Conservation (phyloP, 805 yeast genomes). For the Scheffersomyces stipitis region DNA sequence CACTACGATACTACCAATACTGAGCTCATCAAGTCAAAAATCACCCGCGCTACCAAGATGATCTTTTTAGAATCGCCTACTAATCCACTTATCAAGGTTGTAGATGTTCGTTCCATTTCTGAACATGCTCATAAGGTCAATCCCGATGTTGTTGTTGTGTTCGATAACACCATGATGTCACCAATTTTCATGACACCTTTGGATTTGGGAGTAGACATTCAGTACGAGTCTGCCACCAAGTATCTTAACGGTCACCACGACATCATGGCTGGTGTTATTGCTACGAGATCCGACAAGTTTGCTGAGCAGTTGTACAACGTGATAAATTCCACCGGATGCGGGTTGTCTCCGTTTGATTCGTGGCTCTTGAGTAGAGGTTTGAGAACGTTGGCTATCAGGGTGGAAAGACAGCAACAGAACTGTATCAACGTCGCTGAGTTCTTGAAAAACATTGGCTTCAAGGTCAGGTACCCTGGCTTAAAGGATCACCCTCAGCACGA, state of each 20-base stretch:
- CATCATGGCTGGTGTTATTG: slow-evolving; percentile 92
- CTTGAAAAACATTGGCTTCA: slow-evolving; percentile 65
- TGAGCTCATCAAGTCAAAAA: slow-evolving; percentile 55
- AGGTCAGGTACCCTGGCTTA: slow-evolving; percentile 85
- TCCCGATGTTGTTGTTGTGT: slow-evolving; percentile 73
- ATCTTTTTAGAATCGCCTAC: slow-evolving; percentile 90
- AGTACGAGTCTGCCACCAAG: slow-evolving; percentile 92
- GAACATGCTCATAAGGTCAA: slow-evolving; percentile 62
- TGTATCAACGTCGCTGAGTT: slow-evolving; percentile 74
- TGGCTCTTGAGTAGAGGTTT: slow-evolving; percentile 89
- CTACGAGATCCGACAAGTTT: slow-evolving; percentile 60
- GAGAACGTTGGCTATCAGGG: slow-evolving; percentile 81
- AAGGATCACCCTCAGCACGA: slow-evolving; percentile 79
- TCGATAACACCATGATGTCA: slow-evolving; percentile 97
- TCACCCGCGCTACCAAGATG: slow-evolving; percentile 63
- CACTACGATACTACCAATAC: slow-evolving; percentile 83
- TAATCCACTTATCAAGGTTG: slow-evolving; percentile 86
- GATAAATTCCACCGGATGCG: slow-evolving; percentile 89
- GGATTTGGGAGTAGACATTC: slow-evolving; percentile 85
- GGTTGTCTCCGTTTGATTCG: slow-evolving; percentile 87
- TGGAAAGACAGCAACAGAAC: slow-evolving; percentile 80
- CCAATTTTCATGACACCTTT: slow-evolving; percentile 84
- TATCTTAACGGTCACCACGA: slow-evolving; percentile 94
- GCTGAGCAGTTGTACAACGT: slow-evolving; percentile 72
- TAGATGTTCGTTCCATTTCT: slow-evolving; percentile 71